Conservation (phyloP, 1,284 basidiomycete species). For the Sanghuangporus sanghuang region DNA sequence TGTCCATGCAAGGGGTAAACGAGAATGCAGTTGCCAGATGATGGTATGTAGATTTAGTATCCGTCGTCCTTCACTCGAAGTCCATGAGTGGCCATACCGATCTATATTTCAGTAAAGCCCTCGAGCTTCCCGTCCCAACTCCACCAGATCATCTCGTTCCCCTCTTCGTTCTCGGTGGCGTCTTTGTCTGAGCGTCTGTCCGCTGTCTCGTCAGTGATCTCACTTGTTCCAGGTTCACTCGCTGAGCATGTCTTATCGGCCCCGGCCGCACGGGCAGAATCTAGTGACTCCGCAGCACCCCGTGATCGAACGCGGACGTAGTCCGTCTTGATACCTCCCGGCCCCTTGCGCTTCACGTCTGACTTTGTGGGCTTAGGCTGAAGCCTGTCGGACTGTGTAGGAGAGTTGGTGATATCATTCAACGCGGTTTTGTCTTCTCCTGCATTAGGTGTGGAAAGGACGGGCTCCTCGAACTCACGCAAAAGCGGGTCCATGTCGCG, state of each 20-base stretch:
- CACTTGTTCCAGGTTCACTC: neutral
- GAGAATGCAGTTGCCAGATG: too few relatives aligned
- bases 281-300: neutral
- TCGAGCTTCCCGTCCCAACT: conserved; percentile 17
- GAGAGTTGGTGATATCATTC: neutral
- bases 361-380: neutral
- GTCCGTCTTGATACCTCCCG: conserved; percentile 39
- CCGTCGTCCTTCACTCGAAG: neutral
- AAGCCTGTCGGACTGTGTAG: neutral
- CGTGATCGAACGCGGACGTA: conserved; percentile 50
- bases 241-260: neutral
- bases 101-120: conserved; percentile 14
- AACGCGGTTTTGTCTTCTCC: neutral
- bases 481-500: conserved; percentile 35
- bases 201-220: neutral
- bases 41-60: neutral
- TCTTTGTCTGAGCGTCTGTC: conserved; percentile 15
- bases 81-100: neutral
- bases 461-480: conserved; percentile 32
- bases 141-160: conserved; percentile 18
- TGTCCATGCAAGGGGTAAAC: too few relatives aligned
- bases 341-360: conserved; percentile 14
- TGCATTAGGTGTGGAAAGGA: neutral
- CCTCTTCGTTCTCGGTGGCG: neutral
- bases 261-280: neutral